These are phyloP conservation scores for Trichoderma guizhouense DNA, from an alignment of 2,329 filamentous ascomycete genomes.

Conservation along the genomic window DNA sequence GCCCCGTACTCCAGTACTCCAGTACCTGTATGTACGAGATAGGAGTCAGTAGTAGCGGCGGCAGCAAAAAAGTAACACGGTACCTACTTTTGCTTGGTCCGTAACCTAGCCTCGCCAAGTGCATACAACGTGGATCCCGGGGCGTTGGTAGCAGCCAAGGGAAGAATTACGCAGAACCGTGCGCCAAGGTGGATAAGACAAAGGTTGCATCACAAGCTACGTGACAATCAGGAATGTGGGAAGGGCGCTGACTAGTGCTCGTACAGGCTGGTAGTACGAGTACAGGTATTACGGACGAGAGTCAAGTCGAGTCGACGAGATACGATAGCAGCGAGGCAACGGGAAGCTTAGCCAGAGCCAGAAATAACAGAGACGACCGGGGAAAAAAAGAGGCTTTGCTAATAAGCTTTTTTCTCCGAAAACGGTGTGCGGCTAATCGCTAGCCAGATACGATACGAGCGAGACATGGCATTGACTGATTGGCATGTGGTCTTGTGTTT, in stretches of 20 bases:
- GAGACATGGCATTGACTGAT: neutral
- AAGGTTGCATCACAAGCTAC: constrained; percentile 18
- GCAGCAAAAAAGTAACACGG: neutral
- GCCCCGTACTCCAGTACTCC: neutral
- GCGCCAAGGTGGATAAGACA: constrained; percentile 11
- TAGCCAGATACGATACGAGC: neutral
- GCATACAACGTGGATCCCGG: constrained; percentile 18
- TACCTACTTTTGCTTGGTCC: neutral
- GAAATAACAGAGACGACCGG: neutral
- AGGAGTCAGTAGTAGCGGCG: neutral
- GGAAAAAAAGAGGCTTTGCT: neutral
- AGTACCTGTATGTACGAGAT: constrained; percentile 12
- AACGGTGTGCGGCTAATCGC: neutral
- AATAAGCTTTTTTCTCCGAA: neutral
- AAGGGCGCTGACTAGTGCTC: constrained; percentile 16
- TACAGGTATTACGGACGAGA: neutral
- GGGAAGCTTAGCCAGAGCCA: neutral
- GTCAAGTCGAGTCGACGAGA: too few relatives aligned
- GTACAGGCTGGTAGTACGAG: neutral
- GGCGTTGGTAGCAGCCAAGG: constrained; percentile 18
- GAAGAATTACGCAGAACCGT: too few relatives aligned
- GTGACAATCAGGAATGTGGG: constrained; percentile 19
- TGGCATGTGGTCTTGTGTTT: neutral
- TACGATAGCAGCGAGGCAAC: neutral
- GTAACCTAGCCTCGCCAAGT: constrained; percentile 5